Conservation (phyloP, 2,329 filamentous ascomycete genomes). For the Apiospora rasikravindrae region DNA sequence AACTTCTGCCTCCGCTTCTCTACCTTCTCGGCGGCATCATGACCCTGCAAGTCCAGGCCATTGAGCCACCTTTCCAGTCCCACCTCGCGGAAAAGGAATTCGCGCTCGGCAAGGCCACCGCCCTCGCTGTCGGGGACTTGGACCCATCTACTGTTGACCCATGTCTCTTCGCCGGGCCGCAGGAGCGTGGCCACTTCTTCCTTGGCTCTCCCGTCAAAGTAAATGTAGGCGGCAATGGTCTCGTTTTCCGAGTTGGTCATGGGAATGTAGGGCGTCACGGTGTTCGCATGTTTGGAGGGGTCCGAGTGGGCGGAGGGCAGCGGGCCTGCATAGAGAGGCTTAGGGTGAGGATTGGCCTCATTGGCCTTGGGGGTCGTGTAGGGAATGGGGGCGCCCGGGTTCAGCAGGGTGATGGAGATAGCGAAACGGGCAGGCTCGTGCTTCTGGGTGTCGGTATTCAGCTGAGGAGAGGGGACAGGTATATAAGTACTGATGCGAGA, state of each 20-base stretch:
- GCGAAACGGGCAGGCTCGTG: conserved; percentile 95
- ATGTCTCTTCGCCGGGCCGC: conserved; percentile 93
- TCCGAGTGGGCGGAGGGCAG: conserved; percentile 61
- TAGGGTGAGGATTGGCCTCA: conserved; percentile 76
- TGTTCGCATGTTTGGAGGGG: conserved; percentile 53
- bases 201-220: conserved; percentile 94
- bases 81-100: conserved; percentile 97
- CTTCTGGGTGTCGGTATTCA: conserved; percentile 73
- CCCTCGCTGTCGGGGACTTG: conserved; percentile 90
- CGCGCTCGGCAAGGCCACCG: conserved; percentile 91
- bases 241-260: conserved; percentile 93
- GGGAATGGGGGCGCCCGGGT: conserved; percentile 84
- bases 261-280: conserved; percentile 86
- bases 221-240: conserved; percentile 98
- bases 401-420: conserved; percentile 95
- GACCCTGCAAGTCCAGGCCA: conserved; percentile 90
- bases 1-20: conserved; percentile 87
- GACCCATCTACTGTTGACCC: conserved; percentile 99
- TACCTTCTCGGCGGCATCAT: conserved; percentile 86
- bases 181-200: conserved; percentile 96
- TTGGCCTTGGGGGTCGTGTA: conserved; percentile 89
- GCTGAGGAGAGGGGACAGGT: conserved; percentile 85
- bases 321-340: conserved; percentile 79
- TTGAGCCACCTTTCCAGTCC: conserved; percentile 96
- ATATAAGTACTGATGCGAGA: conserved; percentile 97